These are phyloP conservation scores for Mycena alexandri DNA, from an alignment of 768 basidiomycete genomes.

Conservation along the genomic window DNA sequence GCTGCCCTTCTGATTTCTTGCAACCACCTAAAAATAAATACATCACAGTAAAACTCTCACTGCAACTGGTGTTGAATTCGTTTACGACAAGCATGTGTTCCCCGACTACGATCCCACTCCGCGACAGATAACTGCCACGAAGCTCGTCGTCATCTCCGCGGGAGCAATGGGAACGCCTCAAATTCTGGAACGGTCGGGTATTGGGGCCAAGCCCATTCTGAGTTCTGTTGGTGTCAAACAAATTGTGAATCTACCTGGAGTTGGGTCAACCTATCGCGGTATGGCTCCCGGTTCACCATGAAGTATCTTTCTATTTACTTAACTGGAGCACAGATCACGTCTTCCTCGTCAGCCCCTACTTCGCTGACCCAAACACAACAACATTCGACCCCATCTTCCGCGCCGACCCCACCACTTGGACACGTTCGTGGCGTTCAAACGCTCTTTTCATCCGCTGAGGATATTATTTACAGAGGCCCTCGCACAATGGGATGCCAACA, in stretches of 20 bases:
- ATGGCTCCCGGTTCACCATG: too few species aligned
- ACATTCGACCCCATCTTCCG: constrained; percentile 20
- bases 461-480: too few species aligned
- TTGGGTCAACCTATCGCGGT: neutral
- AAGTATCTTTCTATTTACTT: too few species aligned
- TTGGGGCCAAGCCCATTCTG: neutral
- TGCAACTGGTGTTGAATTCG: too few species aligned
- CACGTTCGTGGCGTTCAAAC: neutral
- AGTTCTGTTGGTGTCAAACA: neutral
- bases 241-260: neutral
- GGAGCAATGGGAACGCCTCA: neutral
- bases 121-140: neutral
- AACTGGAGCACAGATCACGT: constrained; percentile 23
- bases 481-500: constrained; percentile 47
- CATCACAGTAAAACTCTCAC: too few species aligned
- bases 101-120: too few species aligned
- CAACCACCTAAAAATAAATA: too few species aligned
- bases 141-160: constrained; percentile 1
- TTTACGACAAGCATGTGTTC: too few species aligned
- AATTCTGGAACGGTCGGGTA: neutral
- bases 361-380: constrained; percentile 10
- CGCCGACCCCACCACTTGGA: constrained; percentile 29
- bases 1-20: too few species aligned
- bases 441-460: too few species aligned
- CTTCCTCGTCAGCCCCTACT: constrained; percentile 30